Percentiles rank a stretch among this genome's conserved stretches.
These are phyloP conservation scores for Hemerocallis citrina DNA, from an alignment of 106 monocot genomes.

Conservation along the genomic window DNA sequence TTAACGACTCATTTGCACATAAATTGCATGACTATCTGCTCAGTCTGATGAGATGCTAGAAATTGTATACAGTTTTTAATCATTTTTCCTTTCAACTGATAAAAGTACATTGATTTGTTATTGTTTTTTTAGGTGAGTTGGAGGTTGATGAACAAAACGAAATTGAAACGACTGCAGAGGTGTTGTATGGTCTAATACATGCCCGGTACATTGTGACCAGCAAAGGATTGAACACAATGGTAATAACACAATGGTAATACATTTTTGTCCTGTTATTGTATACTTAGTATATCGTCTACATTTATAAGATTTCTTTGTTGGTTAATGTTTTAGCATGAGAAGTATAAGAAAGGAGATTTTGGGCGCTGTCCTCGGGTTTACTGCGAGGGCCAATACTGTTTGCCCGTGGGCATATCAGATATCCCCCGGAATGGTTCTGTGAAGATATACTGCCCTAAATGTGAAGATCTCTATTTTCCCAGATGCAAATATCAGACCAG, in stretches of 20 bases:
- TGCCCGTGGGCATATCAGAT: conserved; percentile 69
- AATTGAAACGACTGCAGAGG: conserved; percentile 63
- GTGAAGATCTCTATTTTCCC: conserved; percentile 69
- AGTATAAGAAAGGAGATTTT: conserved; percentile 63
- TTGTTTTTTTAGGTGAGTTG: conserved; percentile 29
- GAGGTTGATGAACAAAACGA: conserved; percentile 50
- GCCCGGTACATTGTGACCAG: conserved; percentile 60
- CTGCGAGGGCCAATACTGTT: conserved; percentile 59
- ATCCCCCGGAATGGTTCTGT: conserved; percentile 52
- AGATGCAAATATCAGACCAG: conserved; percentile 79
- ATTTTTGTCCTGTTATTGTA: neutral
- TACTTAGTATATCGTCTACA: neutral
- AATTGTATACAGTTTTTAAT: too few species aligned
- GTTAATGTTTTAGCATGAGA: conserved; percentile 40
- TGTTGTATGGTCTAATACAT: conserved; percentile 77
- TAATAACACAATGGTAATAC: too few species aligned
- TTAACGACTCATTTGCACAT: neutral
- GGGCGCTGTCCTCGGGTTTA: conserved; percentile 65
- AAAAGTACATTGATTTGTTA: neutral
- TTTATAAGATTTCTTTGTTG: neutral
- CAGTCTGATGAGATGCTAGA: neutral
- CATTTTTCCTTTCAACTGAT: neutral
- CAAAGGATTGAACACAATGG: conserved; percentile 70
- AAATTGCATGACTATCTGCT: neutral
- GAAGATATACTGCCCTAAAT: conserved; percentile 72